Conservation (phyloP, 805 yeast genomes). For the Candida hungchunana region DNA sequence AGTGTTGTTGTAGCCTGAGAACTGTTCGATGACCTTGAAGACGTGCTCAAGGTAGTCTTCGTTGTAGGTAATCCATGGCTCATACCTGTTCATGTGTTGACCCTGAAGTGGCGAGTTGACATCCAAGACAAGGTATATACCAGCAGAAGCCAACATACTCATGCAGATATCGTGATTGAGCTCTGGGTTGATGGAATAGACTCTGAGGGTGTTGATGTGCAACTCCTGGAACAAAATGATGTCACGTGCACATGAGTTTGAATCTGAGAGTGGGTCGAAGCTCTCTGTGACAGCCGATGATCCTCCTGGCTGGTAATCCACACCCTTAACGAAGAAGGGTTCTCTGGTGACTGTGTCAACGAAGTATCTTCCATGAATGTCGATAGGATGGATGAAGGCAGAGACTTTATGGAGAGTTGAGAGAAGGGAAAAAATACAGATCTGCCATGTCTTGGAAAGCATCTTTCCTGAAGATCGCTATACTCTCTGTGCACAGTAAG, state of each 20-base stretch:
- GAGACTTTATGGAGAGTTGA: slow-evolving; percentile 1
- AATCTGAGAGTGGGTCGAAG: slow-evolving; percentile 75
- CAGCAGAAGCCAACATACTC: slow-evolving; percentile 87
- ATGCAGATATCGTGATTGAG: slow-evolving; percentile 85
- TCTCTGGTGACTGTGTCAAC: slow-evolving; percentile 68
- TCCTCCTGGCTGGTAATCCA: slow-evolving; percentile 97
- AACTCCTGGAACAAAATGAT: slow-evolving; percentile 73
- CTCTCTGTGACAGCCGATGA: slow-evolving; percentile 61
- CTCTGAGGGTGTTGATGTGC: slow-evolving; percentile 82
- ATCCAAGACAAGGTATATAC: slow-evolving; percentile 86
- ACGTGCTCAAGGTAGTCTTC: slow-evolving; percentile 67
- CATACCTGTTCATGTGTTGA: slow-evolving; percentile 83
- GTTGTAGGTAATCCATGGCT: slow-evolving; percentile 89
- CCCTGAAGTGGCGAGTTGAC: slow-evolving; percentile 81
- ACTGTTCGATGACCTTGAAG: slow-evolving; percentile 74
- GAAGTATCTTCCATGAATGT: slow-evolving; percentile 65
- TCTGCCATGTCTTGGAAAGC: not conserved
- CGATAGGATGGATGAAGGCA: slow-evolving; percentile 59
- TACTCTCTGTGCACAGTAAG: too few relatives aligned
- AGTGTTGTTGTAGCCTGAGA: slow-evolving; percentile 81
- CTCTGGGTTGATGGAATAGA: slow-evolving; percentile 81
- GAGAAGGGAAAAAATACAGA: not conserved
- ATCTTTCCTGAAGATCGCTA: not conserved
- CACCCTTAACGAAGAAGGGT: slow-evolving; percentile 80
- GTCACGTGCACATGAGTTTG: slow-evolving; percentile 74